These are phyloP conservation scores for Clavaria fumosa DNA, from an alignment of 768 basidiomycete genomes.

Conservation along the genomic window DNA sequence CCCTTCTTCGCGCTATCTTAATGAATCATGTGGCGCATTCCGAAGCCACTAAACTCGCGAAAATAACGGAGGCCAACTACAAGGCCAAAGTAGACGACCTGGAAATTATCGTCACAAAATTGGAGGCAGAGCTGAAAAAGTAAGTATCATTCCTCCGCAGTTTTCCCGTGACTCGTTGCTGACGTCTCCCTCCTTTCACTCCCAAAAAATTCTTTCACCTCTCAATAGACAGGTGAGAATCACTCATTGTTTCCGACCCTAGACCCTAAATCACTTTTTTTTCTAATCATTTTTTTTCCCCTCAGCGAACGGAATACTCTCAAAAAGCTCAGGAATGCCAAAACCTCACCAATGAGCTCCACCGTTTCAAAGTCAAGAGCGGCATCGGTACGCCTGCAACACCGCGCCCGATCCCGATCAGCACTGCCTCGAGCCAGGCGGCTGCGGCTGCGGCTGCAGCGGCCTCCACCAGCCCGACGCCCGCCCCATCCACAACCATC, in stretches of 20 bases:
- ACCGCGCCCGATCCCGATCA: not conserved
- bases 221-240: constrained; percentile 44
- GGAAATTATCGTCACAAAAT: constrained; percentile 37
- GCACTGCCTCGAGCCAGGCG: not conserved
- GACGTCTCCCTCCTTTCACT: constrained; percentile 13
- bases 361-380: constrained; percentile 29
- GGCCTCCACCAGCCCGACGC: no score
- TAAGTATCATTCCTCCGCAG: constrained; percentile 24
- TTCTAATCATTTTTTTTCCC: constrained; percentile 11
- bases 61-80: constrained; percentile 42
- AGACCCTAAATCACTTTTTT: constrained; percentile 9
- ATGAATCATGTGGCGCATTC: constrained; percentile 72
- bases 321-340: constrained; percentile 63
- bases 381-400: not conserved
- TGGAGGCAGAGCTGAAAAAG: constrained; percentile 62
- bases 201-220: no score
- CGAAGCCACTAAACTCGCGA: constrained; percentile 56
- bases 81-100: constrained; percentile 53
- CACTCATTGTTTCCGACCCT: constrained; percentile 4
- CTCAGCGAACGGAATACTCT: constrained; percentile 41
- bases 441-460: no score
- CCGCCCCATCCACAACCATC: constrained; percentile 20
- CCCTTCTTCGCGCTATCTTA: constrained; percentile 67
- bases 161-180: constrained; percentile 5
- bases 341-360: constrained; percentile 49